Conservation (phyloP, 495 filamentous ascomycete species). For the Amorphotheca resinae region DNA sequence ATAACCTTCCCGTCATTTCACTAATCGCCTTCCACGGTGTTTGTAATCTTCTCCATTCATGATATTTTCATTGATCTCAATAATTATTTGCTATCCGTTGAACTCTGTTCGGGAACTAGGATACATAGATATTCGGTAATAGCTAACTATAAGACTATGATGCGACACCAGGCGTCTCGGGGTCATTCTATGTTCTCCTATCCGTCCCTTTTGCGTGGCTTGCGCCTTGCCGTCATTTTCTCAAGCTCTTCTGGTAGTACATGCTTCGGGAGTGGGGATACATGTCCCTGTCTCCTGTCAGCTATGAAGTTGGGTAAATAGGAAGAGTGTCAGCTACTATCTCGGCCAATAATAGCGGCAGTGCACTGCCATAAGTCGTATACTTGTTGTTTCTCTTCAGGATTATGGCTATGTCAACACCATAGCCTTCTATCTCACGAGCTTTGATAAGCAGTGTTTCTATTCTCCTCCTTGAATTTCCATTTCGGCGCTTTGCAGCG, state of each 20-base stretch:
- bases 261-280: not conserved
- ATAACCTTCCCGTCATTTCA: no score
- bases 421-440: not conserved
- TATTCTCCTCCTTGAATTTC: not conserved
- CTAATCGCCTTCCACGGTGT: no score
- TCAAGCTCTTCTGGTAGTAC: not conserved
- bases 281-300: not conserved
- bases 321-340: not conserved
- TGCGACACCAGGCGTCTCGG: no score
- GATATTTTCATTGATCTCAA: no score
- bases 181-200: not conserved
- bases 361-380: not conserved
- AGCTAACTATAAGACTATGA: no score
- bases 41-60: no score
- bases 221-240: not conserved
- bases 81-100: no score
- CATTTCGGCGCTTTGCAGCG: not conserved
- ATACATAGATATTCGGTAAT: no score
- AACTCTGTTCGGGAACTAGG: no score
- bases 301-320: not conserved
- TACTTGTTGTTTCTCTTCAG: not conserved
- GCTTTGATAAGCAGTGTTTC: not conserved
- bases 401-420: not conserved
- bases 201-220: not conserved
- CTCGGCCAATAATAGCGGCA: not conserved